phyloP scores from a whole-genome alignment of 768 basidiomycete genomes.

The Cantharellus anzutake region DNA sequence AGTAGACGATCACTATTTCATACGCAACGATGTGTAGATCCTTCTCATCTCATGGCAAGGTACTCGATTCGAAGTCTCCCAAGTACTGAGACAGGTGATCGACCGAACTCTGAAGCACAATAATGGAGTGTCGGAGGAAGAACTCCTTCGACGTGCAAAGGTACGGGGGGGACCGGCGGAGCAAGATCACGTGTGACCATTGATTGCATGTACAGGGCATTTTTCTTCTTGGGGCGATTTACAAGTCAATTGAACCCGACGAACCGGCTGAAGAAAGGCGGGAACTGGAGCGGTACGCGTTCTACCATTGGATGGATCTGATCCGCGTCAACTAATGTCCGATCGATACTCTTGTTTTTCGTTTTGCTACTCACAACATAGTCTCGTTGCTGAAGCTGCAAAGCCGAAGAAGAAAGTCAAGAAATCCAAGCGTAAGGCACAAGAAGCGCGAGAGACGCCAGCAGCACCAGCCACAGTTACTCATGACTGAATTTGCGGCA shows the following conservation, averaged over 20 bases:
- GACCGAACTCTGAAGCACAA: conserved; percentile 69
- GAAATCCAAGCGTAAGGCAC: conserved; percentile 5
- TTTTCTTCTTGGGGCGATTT: conserved; percentile 75
- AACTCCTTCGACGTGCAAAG: conserved; percentile 70
- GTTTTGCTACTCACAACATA: conserved; percentile 14
- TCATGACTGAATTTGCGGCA: neutral
- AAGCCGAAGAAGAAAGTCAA: conserved; percentile 29
- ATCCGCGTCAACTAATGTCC: conserved; percentile 4
- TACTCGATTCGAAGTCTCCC: conserved; percentile 83
- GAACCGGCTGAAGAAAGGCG: conserved; percentile 86
- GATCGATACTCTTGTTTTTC: conserved; percentile 5
- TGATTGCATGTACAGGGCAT: conserved; percentile 35
- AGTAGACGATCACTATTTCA: neutral
- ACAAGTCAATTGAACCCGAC: conserved; percentile 70
- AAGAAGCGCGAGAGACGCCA: neutral
- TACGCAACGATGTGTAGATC: conserved; percentile 28
- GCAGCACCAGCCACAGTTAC: neutral
- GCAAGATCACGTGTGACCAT: neutral
- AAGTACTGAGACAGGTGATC: conserved; percentile 66
- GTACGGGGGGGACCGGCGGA: conserved; percentile 18
- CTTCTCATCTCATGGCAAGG: conserved; percentile 97
- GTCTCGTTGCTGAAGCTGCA: conserved; percentile 78
- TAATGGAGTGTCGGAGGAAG: conserved; percentile 44
- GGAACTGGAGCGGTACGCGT: conserved; percentile 69
- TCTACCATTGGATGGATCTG: conserved; percentile 1